phyloP scores from a whole-genome alignment of 208 protist genomes.

The Leishmania braziliensis region DNA sequence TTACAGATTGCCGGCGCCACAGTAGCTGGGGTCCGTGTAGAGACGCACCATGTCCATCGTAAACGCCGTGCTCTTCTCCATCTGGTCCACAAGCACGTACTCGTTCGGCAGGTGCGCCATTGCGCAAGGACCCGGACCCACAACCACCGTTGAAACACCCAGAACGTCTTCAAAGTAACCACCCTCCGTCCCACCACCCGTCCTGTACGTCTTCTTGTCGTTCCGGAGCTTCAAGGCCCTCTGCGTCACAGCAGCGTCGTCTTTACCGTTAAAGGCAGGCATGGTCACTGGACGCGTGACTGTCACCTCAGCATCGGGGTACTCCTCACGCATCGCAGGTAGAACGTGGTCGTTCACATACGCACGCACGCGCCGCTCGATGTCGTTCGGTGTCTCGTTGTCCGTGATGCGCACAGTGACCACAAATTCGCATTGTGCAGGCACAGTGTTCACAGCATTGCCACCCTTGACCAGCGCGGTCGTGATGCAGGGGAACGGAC shows the following conservation, averaged over 20 bases:
- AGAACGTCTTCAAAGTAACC: constrained; percentile 63
- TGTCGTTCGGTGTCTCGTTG: constrained; percentile 19
- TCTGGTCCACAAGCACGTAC: constrained; percentile 42
- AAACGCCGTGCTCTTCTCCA: constrained; percentile 38
- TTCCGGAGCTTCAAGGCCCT: constrained; percentile 25
- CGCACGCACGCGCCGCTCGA: constrained; percentile 32
- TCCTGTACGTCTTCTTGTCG: constrained; percentile 21
- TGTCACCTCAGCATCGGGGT: constrained; percentile 34
- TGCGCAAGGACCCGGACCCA: constrained; percentile 47
- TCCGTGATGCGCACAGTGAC: constrained; percentile 49
- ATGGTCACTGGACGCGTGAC: constrained; percentile 13
- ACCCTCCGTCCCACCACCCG: constrained; percentile 49
- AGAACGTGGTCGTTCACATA: constrained; percentile 41
- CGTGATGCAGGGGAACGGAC: constrained; percentile 35
- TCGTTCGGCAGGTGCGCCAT: constrained; percentile 69
- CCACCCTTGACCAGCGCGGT: constrained; percentile 49
- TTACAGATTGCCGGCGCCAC: constrained; percentile 22
- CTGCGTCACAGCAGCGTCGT: constrained; percentile 43
- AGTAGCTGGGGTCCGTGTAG: constrained; percentile 28
- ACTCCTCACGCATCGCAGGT: constrained; percentile 50
- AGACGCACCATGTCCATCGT: constrained; percentile 40
- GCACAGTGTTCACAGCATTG: constrained; percentile 59
- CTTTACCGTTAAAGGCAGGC: constrained; percentile 38
- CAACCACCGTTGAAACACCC: constrained; percentile 48
- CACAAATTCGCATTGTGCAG: constrained; percentile 45